These are phyloP conservation scores for Symbiotaphrina buchneri DNA, from an alignment of 495 filamentous ascomycete species.

Conservation along the genomic window DNA sequence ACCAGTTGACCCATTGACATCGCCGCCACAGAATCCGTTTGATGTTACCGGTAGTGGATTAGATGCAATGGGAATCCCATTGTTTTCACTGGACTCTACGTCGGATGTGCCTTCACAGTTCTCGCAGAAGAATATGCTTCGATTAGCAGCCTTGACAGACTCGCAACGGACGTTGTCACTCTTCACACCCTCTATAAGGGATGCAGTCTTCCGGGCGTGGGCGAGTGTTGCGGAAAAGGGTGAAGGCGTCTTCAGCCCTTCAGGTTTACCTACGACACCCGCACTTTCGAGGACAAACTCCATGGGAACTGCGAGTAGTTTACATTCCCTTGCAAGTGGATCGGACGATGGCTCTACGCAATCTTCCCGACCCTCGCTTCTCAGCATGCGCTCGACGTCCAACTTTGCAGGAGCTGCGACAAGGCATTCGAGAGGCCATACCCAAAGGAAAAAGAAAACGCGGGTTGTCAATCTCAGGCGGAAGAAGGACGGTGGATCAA, in stretches of 20 bases:
- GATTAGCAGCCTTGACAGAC: conserved; percentile 50
- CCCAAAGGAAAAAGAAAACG: conserved; percentile 67
- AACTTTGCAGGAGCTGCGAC: conserved; percentile 42
- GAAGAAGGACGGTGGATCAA: conserved; percentile 26
- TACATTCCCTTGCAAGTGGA: too few species aligned
- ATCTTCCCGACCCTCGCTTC: conserved; percentile 13
- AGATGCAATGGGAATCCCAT: conserved; percentile 48
- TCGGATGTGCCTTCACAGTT: conserved; percentile 66
- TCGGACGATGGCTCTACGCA: conserved; percentile 20
- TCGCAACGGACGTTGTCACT: conserved; percentile 74
- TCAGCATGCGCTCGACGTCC: conserved; percentile 19
- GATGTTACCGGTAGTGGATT: conserved; percentile 55
- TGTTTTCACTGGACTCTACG: conserved; percentile 49
- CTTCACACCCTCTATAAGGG: conserved; percentile 61
- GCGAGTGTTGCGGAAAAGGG: conserved; percentile 53
- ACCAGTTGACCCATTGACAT: conserved; percentile 55
- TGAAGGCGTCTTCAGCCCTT: conserved; percentile 30
- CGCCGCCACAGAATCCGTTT: conserved; percentile 54
- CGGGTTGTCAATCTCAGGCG: conserved; percentile 86
- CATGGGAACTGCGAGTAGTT: conserved; percentile 20
- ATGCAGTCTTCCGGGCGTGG: conserved; percentile 82
- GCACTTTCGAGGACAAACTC: conserved; percentile 35
- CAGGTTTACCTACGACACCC: conserved; percentile 9
- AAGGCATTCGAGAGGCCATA: conserved; percentile 35
- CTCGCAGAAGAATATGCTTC: conserved; percentile 72